Percentiles rank a stretch among this genome's conserved stretches.
Conservation (phyloP, 2,329 filamentous ascomycete species). For the Cyphellophora europaea region DNA sequence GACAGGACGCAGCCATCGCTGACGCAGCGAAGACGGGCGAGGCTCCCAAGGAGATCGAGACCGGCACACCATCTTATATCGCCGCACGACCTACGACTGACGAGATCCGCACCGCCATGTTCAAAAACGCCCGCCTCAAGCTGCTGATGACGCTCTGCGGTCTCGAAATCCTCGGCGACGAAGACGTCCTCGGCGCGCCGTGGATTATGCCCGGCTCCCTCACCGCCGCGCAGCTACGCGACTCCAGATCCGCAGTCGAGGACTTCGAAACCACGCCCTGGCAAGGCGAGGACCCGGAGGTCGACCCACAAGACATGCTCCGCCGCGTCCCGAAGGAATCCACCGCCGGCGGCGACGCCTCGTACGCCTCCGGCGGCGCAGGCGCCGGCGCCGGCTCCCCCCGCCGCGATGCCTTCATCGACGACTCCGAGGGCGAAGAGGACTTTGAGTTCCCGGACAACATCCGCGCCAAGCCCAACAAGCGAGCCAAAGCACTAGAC, state of each 20-base stretch:
- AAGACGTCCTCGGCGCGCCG: conserved; percentile 64
- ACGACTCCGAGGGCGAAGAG: conserved; percentile 55
- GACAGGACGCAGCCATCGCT: conserved; percentile 11
- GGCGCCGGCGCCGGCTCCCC: conserved; percentile 22
- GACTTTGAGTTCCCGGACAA: conserved; percentile 57
- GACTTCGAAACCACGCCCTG: conserved; percentile 71
- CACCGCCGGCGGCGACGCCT: conserved; percentile 8
- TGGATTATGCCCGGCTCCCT: conserved; percentile 69
- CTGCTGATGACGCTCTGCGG: conserved; percentile 72
- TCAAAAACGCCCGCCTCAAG: conserved; percentile 80
- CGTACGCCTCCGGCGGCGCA: conserved; percentile 31
- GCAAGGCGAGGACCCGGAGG: conserved; percentile 63
- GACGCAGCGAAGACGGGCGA: conserved; percentile 14
- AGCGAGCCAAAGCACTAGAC: conserved; percentile 38
- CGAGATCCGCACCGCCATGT: conserved; percentile 51
- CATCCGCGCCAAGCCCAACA: conserved; percentile 28
- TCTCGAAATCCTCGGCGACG: conserved; percentile 53
- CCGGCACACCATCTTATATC: conserved; percentile 12
- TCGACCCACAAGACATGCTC: conserved; percentile 65
- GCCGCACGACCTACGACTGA: conserved; percentile 32
- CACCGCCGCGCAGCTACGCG: conserved; percentile 55
- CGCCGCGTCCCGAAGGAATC: conserved; percentile 48
- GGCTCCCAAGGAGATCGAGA: conserved; percentile 21
- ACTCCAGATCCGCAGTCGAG: conserved; percentile 62
- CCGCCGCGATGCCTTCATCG: conserved; percentile 49